Evolutionary conservation across 495 filamentous ascomycete species (phyloP).

Genomic region (Lasiosphaeria miniovina): DNA sequence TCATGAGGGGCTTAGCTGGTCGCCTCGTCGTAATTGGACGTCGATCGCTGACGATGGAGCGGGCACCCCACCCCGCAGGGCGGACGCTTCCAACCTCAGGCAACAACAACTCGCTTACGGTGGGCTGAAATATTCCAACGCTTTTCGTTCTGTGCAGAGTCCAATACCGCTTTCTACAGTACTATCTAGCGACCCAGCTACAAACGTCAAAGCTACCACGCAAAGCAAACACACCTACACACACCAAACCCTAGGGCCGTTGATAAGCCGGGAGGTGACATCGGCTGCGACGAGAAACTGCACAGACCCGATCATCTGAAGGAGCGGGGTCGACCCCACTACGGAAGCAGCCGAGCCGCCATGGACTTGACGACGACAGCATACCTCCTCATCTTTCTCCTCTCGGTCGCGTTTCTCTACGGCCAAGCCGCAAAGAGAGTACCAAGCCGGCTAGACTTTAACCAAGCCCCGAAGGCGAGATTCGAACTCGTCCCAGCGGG

Average conservation of each 20-base stretch:
- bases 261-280: background rate
- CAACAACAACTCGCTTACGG: no score
- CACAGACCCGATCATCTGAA: background rate
- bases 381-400: background rate
- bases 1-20: background rate
- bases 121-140: background rate
- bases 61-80: no score
- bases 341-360: background rate
- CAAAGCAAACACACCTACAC: background rate
- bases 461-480: background rate
- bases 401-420: conserved; percentile 8
- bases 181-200: background rate
- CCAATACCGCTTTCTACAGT: background rate
- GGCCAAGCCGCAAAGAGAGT: conserved; percentile 3
- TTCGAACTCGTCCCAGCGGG: conserved; percentile 2
- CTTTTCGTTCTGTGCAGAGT: background rate
- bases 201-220: background rate
- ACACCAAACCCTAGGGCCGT: background rate
- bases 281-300: background rate
- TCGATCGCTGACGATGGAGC: no score
- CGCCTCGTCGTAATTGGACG: no score
- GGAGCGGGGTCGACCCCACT: background rate
- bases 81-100: background rate
- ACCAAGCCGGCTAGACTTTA: background rate
- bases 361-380: background rate